Percentiles rank a stretch among this genome's conserved stretches.
phyloP scores from a whole-genome alignment of 176 grass and related monocot genomes.

The Luzula sylvatica region DNA sequence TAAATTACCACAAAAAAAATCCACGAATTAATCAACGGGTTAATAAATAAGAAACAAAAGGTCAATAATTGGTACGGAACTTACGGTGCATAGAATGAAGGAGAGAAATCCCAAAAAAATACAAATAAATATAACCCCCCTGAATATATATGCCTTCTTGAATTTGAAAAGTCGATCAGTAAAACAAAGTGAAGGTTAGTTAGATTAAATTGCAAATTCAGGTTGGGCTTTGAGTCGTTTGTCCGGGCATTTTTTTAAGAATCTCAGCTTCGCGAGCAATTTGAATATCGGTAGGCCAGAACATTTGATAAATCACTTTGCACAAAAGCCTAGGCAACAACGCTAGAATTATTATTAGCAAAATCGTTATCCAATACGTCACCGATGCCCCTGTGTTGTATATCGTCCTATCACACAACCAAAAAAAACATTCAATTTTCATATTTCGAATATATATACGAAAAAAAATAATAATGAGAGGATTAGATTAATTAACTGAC shows the following conservation, averaged over 20 bases:
- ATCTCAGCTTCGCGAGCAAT: conserved; percentile 97
- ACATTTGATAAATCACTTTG: conserved; percentile 90
- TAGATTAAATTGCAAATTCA: conserved; percentile 50
- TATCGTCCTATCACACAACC: conserved; percentile 76
- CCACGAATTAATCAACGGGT: not conserved
- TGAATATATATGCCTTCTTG: conserved; percentile 7
- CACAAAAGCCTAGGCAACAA: conserved; percentile 90
- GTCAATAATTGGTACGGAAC: conserved; percentile 7
- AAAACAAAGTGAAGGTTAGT: conserved; percentile 44
- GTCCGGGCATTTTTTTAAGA: conserved; percentile 58
- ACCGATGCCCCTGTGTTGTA: conserved; percentile 72
- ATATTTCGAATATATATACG: conserved; percentile 10
- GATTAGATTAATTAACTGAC: conserved; percentile 34
- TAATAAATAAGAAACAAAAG: not conserved
- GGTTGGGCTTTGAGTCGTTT: conserved; percentile 47
- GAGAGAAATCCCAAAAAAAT: conserved; percentile 33
- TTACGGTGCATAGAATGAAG: conserved; percentile 45
- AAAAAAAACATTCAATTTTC: conserved; percentile 17
- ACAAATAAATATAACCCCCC: conserved; percentile 15
- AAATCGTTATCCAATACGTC: conserved; percentile 87
- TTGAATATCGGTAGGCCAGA: conserved; percentile 99
- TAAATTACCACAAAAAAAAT: not conserved
- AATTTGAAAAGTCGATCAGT: conserved; percentile 26
- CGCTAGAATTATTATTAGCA: conserved; percentile 82
- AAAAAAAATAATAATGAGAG: not conserved